Evolutionary conservation across 2,329 filamentous ascomycete species (phyloP), one percentile per base, ranked within the genome.

Genomic region (Claviceps fusiformis): DNA sequence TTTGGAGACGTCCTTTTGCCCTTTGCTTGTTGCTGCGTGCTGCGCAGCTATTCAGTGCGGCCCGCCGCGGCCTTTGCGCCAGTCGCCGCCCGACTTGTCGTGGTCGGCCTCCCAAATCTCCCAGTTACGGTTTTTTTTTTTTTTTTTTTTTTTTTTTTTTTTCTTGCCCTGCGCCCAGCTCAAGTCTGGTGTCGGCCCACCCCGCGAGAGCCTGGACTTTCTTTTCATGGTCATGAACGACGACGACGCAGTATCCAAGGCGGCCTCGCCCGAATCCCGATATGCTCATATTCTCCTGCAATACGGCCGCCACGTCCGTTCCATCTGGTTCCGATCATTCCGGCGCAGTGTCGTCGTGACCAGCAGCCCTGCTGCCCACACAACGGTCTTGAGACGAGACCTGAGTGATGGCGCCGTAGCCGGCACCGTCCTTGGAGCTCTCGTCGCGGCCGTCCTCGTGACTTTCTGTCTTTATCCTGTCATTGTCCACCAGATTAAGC

Each of bases 401-500:
- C 56, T 71, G 54, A 60, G 62, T 53, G 59, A 68, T 58, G 70
- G 70, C 45, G 65, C 65, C 50, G 65, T 72, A 51, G 71, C 70
- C 2, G 71, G 71, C 41, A 62, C 70, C 53, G 65, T 68, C 31
- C 62, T 73, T 47, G 71, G 71, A 37, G 61, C 66, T 52, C 54
- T 70, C 45, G 57, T 71, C 48, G 69, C 62, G 46, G 59, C 65
- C 48, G 62, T 59, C 15, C 63, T 73, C 13, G 55, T 71, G 50
- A 58, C 63, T 52, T 59, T 73, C 41, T 73, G 71, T 53, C 64
- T 71, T 44, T 73, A 73, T 54, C 71, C 71, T 15, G 63, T 73
- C 54, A 57, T 73, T 43, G 61, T 73, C 50, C 60, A 68, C 48
- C 61, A 57, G n/a, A 54, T 67, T 53, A 70, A 63, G 56, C 64